phyloP scores from a whole-genome alignment of 768 basidiomycete genomes.

The Xanthoconium purpureum region DNA sequence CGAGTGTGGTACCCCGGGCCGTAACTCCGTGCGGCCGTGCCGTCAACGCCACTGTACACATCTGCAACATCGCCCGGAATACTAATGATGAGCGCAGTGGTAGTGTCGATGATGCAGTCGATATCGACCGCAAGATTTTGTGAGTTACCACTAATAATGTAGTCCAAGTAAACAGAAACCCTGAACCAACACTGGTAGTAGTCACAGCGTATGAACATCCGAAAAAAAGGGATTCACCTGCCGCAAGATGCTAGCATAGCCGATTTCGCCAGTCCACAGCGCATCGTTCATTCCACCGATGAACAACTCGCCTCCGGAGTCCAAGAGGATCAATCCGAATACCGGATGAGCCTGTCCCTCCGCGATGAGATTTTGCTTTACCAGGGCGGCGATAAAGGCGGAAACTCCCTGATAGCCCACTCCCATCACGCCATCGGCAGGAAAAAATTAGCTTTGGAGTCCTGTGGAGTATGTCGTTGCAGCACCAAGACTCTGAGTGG shows the following conservation, averaged over 20 bases:
- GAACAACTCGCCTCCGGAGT: constrained; percentile 11
- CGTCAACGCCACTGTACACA: neutral
- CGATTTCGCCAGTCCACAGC: constrained; percentile 36
- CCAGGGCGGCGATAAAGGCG: constrained; percentile 16
- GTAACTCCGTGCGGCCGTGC: constrained; percentile 8
- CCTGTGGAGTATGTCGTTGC: constrained; percentile 2
- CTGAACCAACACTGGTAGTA: neutral
- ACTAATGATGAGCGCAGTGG: constrained; percentile 8
- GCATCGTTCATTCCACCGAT: constrained; percentile 35
- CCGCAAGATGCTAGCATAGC: constrained; percentile 25
- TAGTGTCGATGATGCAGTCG: constrained; percentile 16
- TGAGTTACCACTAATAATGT: neutral
- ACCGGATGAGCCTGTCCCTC: constrained; percentile 17
- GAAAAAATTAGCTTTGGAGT: neutral
- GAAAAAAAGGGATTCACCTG: constrained; percentile 10
- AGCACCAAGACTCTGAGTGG: constrained; percentile 5
- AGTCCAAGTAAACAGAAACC: constrained; percentile 8
- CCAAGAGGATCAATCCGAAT: constrained; percentile 21
- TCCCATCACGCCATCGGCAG: constrained; percentile 20
- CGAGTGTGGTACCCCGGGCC: constrained; percentile 30
- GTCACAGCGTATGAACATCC: too few species aligned
- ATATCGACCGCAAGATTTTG: neutral
- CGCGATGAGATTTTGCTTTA: constrained; percentile 28
- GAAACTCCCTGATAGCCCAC: constrained; percentile 30
- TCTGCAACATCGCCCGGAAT: neutral